Conservation (phyloP, 495 filamentous ascomycete genomes). For the Penicillium antarcticum region DNA sequence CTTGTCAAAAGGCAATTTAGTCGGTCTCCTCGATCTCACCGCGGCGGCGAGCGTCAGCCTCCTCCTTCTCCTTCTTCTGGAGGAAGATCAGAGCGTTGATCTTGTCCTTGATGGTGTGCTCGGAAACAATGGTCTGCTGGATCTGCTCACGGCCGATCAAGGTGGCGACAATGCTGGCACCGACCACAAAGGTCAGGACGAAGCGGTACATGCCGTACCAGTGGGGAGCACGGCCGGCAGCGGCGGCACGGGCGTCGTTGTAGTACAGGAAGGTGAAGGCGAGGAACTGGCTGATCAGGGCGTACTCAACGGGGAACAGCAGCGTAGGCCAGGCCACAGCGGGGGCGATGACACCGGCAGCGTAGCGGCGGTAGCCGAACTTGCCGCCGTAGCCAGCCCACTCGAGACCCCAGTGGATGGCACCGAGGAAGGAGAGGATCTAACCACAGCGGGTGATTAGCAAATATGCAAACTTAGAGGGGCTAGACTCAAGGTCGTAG, state of each 20-base stretch:
- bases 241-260: constrained; percentile 72
- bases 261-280: constrained; percentile 90
- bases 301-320: constrained; percentile 81
- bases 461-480: neutral
- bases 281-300: constrained; percentile 84
- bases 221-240: constrained; percentile 75
- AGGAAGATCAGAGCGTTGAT: constrained; percentile 59
- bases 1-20: constrained; percentile 27
- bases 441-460: constrained; percentile 23
- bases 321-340: constrained; percentile 92
- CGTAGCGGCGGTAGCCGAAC: constrained; percentile 73
- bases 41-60: constrained; percentile 52
- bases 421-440: constrained; percentile 95
- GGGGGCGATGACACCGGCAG: constrained; percentile 76
- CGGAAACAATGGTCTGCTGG: constrained; percentile 48
- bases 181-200: constrained; percentile 91
- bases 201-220: constrained; percentile 97
- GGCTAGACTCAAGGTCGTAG: neutral
- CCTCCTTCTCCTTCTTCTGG: constrained; percentile 60
- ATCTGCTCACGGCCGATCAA: constrained; percentile 87
- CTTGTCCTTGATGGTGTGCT: constrained; percentile 56
- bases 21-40: constrained; percentile 46
- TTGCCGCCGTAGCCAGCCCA: constrained; percentile 72
- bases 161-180: constrained; percentile 78
- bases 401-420: constrained; percentile 92